Evolutionary conservation across 495 filamentous ascomycete species (phyloP).

Genomic region (Penicillium odoratum): DNA sequence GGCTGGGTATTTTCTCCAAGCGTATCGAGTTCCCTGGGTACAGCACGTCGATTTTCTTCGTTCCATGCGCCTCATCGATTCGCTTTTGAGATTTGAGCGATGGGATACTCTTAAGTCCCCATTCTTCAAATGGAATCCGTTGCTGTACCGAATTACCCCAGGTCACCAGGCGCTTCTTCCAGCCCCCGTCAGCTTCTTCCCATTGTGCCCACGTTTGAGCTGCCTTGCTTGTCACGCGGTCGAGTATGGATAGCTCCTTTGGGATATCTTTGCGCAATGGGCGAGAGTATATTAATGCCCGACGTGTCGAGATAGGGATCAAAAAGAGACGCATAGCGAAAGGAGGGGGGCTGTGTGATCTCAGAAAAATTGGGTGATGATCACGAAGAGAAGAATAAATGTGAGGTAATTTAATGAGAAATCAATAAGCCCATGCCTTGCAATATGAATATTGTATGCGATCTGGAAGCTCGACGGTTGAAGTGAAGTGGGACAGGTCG

Average conservation of each 20-base stretch:
- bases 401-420: neutral
- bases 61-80: constrained; percentile 61
- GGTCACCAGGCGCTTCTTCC: constrained; percentile 81
- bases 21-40: constrained; percentile 73
- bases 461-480: neutral
- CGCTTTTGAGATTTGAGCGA: constrained; percentile 68
- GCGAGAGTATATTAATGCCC: constrained; percentile 92
- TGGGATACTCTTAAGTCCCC: constrained; percentile 92
- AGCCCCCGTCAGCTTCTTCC: constrained; percentile 80
- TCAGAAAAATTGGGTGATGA: neutral
- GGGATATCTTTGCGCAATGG: constrained; percentile 53
- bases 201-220: constrained; percentile 76
- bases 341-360: neutral
- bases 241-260: constrained; percentile 54
- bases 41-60: constrained; percentile 69
- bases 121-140: constrained; percentile 94
- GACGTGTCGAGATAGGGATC: constrained; percentile 86
- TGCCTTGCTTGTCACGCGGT: constrained; percentile 66
- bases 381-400: neutral
- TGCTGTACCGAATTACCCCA: constrained; percentile 85
- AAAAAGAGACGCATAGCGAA: constrained; percentile 86
- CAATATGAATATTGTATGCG: neutral
- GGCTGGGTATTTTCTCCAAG: constrained; percentile 54
- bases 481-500: neutral
- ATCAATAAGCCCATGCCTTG: neutral